Evolutionary conservation across 768 basidiomycete species (phyloP).

Genomic region (Astraeus odoratus): DNA sequence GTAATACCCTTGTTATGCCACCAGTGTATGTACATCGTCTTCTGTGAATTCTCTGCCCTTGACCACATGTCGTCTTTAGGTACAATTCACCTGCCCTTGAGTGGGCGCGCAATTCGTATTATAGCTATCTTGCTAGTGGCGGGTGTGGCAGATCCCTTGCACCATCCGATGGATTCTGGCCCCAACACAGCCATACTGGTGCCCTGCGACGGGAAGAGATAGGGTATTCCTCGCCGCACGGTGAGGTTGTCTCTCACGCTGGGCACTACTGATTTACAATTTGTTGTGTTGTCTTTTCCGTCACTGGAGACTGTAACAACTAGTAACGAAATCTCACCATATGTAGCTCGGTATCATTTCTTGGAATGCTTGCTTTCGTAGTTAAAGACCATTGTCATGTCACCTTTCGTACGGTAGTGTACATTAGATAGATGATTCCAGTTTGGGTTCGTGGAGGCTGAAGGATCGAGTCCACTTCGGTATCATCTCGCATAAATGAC

Average conservation of each 20-base stretch:
- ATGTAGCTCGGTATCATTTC: neutral
- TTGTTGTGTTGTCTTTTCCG: too few species aligned
- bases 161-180: constrained; percentile 2
- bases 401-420: neutral
- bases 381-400: neutral
- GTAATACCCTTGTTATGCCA: neutral
- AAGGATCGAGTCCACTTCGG: neutral
- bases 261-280: constrained; percentile 9
- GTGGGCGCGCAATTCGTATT: constrained; percentile 12
- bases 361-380: neutral
- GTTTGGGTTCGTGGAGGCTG: neutral
- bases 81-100: constrained; percentile 12
- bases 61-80: constrained; percentile 1
- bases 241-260: constrained; percentile 9
- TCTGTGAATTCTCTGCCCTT: neutral
- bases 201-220: neutral
- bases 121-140: constrained; percentile 7
- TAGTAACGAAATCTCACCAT: constrained; percentile 2
- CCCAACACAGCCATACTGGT: constrained; percentile 3
- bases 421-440: too few species aligned
- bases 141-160: neutral
- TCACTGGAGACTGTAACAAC: neutral
- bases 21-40: constrained; percentile 8
- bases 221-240: neutral
- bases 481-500: too few species aligned